Evolutionary conservation across 257 asterid species (phyloP), one percentile per base, ranked within the genome.

Genomic region (Datura wrightii): DNA sequence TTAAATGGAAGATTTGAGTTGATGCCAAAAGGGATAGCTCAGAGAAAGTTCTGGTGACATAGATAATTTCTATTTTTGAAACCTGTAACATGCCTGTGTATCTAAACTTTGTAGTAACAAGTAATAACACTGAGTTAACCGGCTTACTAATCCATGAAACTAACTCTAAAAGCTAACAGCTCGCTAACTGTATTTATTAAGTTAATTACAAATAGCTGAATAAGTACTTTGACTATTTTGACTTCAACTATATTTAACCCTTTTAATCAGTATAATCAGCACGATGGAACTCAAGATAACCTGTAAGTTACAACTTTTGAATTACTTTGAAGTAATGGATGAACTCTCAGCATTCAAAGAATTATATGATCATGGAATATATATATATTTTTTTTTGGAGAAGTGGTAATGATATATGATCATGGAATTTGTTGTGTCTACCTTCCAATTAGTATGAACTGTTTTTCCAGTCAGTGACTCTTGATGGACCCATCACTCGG

Each of bases 271-370:
- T 70, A 42, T 18, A 41, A 18, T 42, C 56, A 44, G 41, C 18
- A 42, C 4, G 42, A 44, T 71, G 79, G 39, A 71, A 71, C 79
- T 71, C 39, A 1, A 71, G 79, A 71, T 71, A 44, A 71, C 18
- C 56, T 0, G 6, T 44, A 44, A 44, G 79, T 10, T 44, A 44
- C 18, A 10, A 2, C 10, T 44, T 44, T 71, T 71, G 16, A 16
- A 71, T n/a, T 71, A 44, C 44, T 56, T 44, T 71, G 42, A 41
- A 71, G 37, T 44, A 44, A 71, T n/a, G 44, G 56, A 10, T 71
- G 56, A 71, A 42, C 56, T 71, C 18, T 44, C 37, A 42, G 56
- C 16, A 44, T 44, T 71, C 79, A 71, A 41, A 42, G 79, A 15
- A 39, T 13, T 39, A 42, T 50, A 71, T 71, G 55, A 71, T 0